phyloP scores from a whole-genome alignment of 768 basidiomycete genomes.

The Tulasnella sp. region DNA sequence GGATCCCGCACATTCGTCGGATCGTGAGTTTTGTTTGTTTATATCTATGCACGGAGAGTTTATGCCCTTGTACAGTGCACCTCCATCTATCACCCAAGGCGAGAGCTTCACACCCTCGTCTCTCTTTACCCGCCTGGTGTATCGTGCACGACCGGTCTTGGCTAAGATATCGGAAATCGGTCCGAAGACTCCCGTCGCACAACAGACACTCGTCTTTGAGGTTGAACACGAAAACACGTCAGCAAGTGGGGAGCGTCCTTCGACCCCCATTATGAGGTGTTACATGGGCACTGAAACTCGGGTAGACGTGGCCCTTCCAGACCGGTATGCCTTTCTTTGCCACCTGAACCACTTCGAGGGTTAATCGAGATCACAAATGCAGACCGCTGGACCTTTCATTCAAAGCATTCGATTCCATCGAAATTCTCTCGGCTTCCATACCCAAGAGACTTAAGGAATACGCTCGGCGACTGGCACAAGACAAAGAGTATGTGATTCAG shows the following conservation, averaged over 20 bases:
- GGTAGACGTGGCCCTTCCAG: constrained; percentile 1
- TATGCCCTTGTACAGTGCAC: too few species aligned
- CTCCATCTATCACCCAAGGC: too few species aligned
- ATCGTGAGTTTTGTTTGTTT: too few species aligned
- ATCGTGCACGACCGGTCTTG: too few species aligned
- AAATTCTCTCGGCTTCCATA: background rate
- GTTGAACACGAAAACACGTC: background rate
- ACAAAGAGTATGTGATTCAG: background rate
- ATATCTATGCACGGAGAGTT: too few species aligned
- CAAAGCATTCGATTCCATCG: constrained; percentile 1
- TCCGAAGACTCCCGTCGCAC: background rate
- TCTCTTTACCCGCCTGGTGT: too few species aligned
- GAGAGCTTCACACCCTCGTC: too few species aligned
- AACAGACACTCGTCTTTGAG: background rate
- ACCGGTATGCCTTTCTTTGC: background rate
- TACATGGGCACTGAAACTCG: background rate
- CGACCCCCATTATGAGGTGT: background rate
- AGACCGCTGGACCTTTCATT: constrained; percentile 3
- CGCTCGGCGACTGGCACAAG: background rate
- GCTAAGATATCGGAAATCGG: background rate
- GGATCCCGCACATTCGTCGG: too few species aligned
- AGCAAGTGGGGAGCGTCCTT: background rate
- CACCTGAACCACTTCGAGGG: background rate
- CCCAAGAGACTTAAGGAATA: background rate
- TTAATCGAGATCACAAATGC: background rate